A percentile compares a stretch with the other conserved stretches of the same genome.
phyloP scores from a whole-genome alignment of 2,329 filamentous ascomycete species.

The Alternaria brassicicola region DNA sequence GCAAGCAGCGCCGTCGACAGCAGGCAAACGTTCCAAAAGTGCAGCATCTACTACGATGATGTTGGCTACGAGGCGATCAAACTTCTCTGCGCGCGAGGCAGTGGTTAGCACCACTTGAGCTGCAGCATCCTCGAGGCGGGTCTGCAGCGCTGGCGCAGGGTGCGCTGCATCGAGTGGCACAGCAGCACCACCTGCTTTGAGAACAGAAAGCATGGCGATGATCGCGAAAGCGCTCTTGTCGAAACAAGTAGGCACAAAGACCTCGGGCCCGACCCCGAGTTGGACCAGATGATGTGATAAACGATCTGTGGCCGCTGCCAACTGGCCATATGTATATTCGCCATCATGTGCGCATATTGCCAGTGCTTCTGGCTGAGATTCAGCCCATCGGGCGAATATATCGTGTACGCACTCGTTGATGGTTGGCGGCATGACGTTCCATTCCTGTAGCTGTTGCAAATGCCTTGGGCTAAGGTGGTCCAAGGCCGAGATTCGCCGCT shows the following conservation, averaged over 20 bases:
- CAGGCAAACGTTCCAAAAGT: constrained; percentile 45
- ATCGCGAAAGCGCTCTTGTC: constrained; percentile 47
- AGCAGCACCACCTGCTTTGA: constrained; percentile 48
- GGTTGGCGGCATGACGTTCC: constrained; percentile 42
- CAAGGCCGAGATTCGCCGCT: constrained; percentile 42
- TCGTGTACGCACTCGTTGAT: constrained; percentile 42
- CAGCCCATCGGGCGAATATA: constrained; percentile 33
- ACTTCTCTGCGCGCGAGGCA: constrained; percentile 44
- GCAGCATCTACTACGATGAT: constrained; percentile 41
- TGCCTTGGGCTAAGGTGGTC: constrained; percentile 50
- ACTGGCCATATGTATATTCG: constrained; percentile 41
- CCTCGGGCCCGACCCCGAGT: constrained; percentile 40
- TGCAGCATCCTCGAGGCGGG: constrained; percentile 48
- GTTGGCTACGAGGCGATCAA: constrained; percentile 52
- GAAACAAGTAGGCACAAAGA: constrained; percentile 47
- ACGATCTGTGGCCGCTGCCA: constrained; percentile 32
- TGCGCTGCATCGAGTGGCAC: constrained; percentile 47
- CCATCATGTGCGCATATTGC: constrained; percentile 45
- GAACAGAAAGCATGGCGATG: constrained; percentile 48
- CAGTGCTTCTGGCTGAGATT: constrained; percentile 31
- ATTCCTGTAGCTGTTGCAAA: constrained; percentile 34
- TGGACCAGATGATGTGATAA: constrained; percentile 39
- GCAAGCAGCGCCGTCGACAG: constrained; percentile 19
- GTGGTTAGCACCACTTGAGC: constrained; percentile 52
- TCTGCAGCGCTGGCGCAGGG: constrained; percentile 45